Evolutionary conservation across 169 alveolate species (phyloP), one percentile per base, ranked within the genome.

Genomic region (Perkinsus chesapeaki): DNA sequence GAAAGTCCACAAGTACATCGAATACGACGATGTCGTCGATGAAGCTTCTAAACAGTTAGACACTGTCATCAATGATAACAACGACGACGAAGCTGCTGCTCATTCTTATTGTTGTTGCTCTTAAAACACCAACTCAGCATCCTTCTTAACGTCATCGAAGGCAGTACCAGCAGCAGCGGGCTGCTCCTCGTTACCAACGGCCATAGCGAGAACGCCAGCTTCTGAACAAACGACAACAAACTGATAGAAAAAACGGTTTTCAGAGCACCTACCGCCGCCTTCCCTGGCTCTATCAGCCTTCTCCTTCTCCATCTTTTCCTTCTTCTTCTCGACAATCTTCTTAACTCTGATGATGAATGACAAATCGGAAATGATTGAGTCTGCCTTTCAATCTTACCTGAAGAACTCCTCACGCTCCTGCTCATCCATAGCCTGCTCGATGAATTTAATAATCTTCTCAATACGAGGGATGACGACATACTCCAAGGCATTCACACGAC

Each of bases 401-500:
- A 97, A 98, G 96, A 98, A 98, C 72, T 98, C 99, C 96, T 98
- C 99, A 95, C 99, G 96, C 93, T 97, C 98, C 96, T 96, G 96
- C 94, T 98, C 99, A 92, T 98, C 99, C 48, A 98, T 94, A 94
- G 98, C 99, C 94, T 96, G 96, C 47, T 95, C 96, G 91, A 98
- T 98, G 95, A 97, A 98, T 91, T 92, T 95, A 93, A 98, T 97
- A 37, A 97, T 96, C 47, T 94, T 97, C 48, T 95, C 97, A 39
- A 98, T 96, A 92, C 97, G 95, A 31, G 99, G 99, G 48, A 98
- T 95, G 39, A 98, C 99, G 60, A 95, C 96, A 92, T 97, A 97
- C 94, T 97, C 99, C 39, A 98, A 96, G 60, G 99, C 99, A 95
- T 98, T 98, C 39, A 98, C 99, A 94, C 99, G 97, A 93, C 99